Base-by-base conservation (phyloP, 495 filamentous ascomycete species). In the Aspergillus mulundensis region DNA sequence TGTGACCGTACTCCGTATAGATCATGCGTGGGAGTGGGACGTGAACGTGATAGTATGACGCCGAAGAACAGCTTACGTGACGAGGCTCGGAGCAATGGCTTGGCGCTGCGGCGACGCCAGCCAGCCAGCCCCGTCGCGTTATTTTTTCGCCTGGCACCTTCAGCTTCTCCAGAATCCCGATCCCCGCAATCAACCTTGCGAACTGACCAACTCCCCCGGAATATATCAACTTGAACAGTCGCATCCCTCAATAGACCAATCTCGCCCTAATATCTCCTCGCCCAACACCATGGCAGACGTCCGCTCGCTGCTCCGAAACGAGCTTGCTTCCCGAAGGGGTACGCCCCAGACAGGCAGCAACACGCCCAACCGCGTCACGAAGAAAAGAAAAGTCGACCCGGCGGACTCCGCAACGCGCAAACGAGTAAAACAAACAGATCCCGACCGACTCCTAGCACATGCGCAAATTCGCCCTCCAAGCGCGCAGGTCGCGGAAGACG, bases 281-380 rank as follows among this genome's bases (percentile, higher is more conserved):
- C 5, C 38, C 34, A 42, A 24, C 39, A 23, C 58, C 50, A 96
- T 96, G 91, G 83, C 90, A 58, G 90, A 95, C 66, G 87, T 91
- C 15, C 87, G 91, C 42, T 83, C 89, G 18, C 78, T 95, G 16
- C 82, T 95, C 43, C 86, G 90, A 61, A 87, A 83, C 67, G 89
- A 95, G 71, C 87, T 91, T 63, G 84, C 83, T 48, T 81, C 85
- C 45, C 86, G 90, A 58, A 83, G 87, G 62, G 85, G 90, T 57
- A 78, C 82, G 28, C 63, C 66, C 32, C 66, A 64, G 65, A 69
- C 64, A 55, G 68, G 70, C 49, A 75, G 61, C 56, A 68, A 61
- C 11, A 48, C 58, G 51, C 66, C 70, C 46, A 73, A 70, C 49
- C 74, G 74, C 15, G 63, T 73, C 28, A 81, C 72, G 21, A 84